Evolutionary conservation across 1,284 basidiomycete genomes (phyloP), one percentile per base, ranked within the genome.

Genomic region (Moesziomyces sp.): DNA sequence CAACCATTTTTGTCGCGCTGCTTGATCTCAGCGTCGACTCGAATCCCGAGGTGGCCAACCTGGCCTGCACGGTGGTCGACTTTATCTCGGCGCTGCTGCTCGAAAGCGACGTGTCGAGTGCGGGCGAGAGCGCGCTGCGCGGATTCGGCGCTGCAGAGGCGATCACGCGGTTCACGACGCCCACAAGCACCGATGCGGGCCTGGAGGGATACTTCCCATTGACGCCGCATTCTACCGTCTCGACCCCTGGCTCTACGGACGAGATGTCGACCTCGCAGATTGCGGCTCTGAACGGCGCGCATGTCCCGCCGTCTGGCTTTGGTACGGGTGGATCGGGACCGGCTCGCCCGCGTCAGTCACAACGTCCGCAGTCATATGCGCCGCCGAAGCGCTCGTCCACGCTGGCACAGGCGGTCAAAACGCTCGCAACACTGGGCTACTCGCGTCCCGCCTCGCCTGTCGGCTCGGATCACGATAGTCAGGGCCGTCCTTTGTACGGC

Each of bases 21-120:
- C 87, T 98, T 57, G 95, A 98, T 84, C 87, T 99, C 11, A 93
- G 93, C 1, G 91, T 92, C 11, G 97, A 99, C 81, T 92, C 95
- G 0, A 93, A 96, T 81, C 90, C 91, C 50, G 95, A 98, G 82
- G 94, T 99, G 5, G 91, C 93, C 0, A 90, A 91, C 8, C 89
- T 93, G 80, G 94, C 95, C 0, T 91, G 92, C 80, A 96, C 93
- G 0, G 90, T 97, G 21, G 89, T 95, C 47, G 96, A 99, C 85
- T 97, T 95, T 81, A 89, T 97, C 77, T 90, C 93, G 84, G 94
- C 94, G 0, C 88, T 95, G 13, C 88, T 99, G 16, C 86, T 97
- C 23, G 92, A 94, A 75, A 94, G 92, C 16, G 91, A 93, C 0
- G 94, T 98, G 80, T 89, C 90, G 14, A 55, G 62, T 8, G 73